A percentile compares a stretch with the other conserved stretches of the same genome.
phyloP scores from a whole-genome alignment of 2,329 filamentous ascomycete genomes.

The Talaromyces sp. region DNA sequence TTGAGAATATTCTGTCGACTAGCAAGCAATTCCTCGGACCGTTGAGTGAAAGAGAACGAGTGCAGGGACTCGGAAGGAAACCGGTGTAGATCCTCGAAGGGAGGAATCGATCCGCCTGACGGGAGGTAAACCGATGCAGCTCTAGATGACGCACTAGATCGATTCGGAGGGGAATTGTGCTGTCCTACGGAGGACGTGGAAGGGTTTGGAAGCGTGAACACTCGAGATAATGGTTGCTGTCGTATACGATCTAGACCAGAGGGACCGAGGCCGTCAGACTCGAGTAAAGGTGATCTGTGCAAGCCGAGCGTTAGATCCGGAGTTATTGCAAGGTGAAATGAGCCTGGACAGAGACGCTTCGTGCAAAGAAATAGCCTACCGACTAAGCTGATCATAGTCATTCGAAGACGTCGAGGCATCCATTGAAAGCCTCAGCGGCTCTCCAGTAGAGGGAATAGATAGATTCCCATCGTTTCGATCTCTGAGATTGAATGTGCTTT shows the following conservation, averaged over 20 bases:
- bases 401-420: slow-evolving; percentile 58
- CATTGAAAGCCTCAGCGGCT: slow-evolving; percentile 68
- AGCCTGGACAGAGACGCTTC: neutral
- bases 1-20: slow-evolving; percentile 91
- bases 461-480: slow-evolving; percentile 51
- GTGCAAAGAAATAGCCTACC: slow-evolving; percentile 48
- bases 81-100: slow-evolving; percentile 77
- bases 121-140: slow-evolving; percentile 54
- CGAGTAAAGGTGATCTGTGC: slow-evolving; percentile 73
- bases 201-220: slow-evolving; percentile 61
- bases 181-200: slow-evolving; percentile 61
- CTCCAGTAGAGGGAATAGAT: slow-evolving; percentile 49
- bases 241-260: slow-evolving; percentile 91
- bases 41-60: slow-evolving; percentile 96
- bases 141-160: slow-evolving; percentile 58
- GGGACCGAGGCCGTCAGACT: slow-evolving; percentile 79
- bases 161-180: slow-evolving; percentile 68
- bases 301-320: slow-evolving; percentile 15
- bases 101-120: slow-evolving; percentile 67
- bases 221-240: slow-evolving; percentile 69
- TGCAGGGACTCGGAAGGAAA: slow-evolving; percentile 96
- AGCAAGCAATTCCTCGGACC: slow-evolving; percentile 87
- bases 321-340: slow-evolving; percentile 3
- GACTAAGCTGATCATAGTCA: slow-evolving; percentile 69
- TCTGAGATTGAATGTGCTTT: slow-evolving; percentile 41